Conservation (phyloP, 805 yeast species). For the Schwanniomyces polymorphus region DNA sequence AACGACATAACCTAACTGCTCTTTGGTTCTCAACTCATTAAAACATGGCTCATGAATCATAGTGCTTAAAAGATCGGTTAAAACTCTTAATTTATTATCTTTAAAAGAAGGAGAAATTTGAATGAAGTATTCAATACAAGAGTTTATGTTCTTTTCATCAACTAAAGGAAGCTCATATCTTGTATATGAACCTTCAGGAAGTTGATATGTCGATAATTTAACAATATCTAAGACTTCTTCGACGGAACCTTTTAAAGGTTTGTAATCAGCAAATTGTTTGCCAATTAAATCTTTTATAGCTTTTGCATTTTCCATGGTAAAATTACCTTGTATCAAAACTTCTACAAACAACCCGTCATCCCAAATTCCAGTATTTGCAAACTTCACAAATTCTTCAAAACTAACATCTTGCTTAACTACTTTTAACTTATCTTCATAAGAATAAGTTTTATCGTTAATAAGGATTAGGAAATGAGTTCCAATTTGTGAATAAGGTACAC, state of each 20-base stretch:
- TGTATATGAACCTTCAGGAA: slow-evolving; percentile 38
- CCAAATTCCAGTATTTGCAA: slow-evolving; percentile 46
- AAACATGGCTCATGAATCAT: slow-evolving; percentile 86
- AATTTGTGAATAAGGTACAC: slow-evolving; percentile 78
- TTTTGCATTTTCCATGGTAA: slow-evolving; percentile 51
- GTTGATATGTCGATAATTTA: slow-evolving; percentile 35
- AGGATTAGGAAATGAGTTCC: slow-evolving; percentile 61
- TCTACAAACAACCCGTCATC: slow-evolving; percentile 65
- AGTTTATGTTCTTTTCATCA: slow-evolving; percentile 74
- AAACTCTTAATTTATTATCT: slow-evolving; percentile 36
- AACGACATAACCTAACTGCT: slow-evolving; percentile 93
- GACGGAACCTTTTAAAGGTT: slow-evolving; percentile 35
- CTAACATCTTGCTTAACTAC: slow-evolving; percentile 43
- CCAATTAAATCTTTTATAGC: slow-evolving; percentile 46
- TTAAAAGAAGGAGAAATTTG: slow-evolving; percentile 54
- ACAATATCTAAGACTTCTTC: slow-evolving; percentile 17
- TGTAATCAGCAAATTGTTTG: slow-evolving; percentile 24
- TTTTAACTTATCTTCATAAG: slow-evolving; percentile 57
- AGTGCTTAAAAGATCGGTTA: slow-evolving; percentile 68
- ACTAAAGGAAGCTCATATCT: slow-evolving; percentile 52
- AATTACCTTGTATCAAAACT: slow-evolving; percentile 76
- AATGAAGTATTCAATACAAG: slow-evolving; percentile 76
- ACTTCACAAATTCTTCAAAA: slow-evolving; percentile 50
- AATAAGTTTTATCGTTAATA: slow-evolving; percentile 72
- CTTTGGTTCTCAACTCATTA: slow-evolving; percentile 86